Evolutionary conservation across 169 alveolate genomes (phyloP).

Genomic region (Babesia ovis): DNA sequence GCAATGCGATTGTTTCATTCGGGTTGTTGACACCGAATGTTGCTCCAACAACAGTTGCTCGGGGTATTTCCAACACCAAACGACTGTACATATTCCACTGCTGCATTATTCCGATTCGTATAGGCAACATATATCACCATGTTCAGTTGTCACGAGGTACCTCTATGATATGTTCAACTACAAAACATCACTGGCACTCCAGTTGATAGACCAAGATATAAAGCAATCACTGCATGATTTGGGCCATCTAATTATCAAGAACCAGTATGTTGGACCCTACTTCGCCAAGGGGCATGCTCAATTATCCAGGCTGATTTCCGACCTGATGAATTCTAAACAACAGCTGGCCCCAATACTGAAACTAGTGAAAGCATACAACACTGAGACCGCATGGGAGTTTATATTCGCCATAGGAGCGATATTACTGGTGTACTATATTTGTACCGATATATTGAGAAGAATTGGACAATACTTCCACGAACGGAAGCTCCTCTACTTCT

Average conservation of each 20-base stretch:
- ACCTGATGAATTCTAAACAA: too few species aligned
- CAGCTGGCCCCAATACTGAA: neutral
- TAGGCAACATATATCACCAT: neutral
- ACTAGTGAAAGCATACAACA: conserved; percentile 23
- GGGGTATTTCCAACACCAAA: too few species aligned
- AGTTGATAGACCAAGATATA: neutral
- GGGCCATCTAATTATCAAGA: conserved; percentile 4
- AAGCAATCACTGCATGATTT: neutral
- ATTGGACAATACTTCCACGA: conserved; percentile 5
- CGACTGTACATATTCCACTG: too few species aligned
- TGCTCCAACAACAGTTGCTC: too few species aligned
- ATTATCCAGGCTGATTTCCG: too few species aligned
- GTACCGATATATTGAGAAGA: neutral
- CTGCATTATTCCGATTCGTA: too few species aligned
- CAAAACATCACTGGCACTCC: neutral
- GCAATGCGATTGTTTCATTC: too few species aligned
- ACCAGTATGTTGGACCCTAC: conserved; percentile 11
- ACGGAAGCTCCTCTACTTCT: conserved; percentile 17
- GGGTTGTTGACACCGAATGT: too few species aligned
- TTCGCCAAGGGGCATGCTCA: neutral
- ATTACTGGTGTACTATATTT: neutral
- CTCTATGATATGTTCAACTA: neutral
- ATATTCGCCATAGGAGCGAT: conserved; percentile 6
- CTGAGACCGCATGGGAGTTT: conserved; percentile 29
- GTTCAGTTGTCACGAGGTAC: conserved; percentile 20